Percentiles rank a stretch among this genome's conserved stretches.
Evolutionary conservation across 2,329 filamentous ascomycete species (phyloP).

Genomic region (Fusarium sublunatum): DNA sequence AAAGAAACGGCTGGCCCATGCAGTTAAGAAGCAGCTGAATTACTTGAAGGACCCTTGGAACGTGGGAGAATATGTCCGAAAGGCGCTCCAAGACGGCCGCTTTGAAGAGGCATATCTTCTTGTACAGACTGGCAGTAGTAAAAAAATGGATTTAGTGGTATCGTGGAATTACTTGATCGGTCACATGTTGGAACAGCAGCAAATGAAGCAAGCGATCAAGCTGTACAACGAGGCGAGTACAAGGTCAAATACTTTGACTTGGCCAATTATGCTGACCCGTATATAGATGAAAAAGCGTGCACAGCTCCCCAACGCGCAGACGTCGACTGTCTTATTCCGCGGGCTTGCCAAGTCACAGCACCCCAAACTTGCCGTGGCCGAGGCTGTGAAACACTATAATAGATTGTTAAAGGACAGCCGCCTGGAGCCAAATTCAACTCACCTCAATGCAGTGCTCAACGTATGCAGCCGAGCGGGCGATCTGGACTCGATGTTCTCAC

Average conservation of each 20-base stretch:
- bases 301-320: conserved; percentile 81
- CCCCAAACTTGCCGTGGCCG: conserved; percentile 68
- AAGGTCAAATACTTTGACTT: neutral
- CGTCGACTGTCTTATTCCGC: conserved; percentile 84
- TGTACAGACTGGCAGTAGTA: conserved; percentile 77
- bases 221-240: conserved; percentile 83
- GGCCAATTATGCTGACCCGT: conserved; percentile 28
- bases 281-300: conserved; percentile 91
- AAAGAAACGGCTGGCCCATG: neutral
- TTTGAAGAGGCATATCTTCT: conserved; percentile 75
- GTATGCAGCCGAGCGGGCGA: conserved; percentile 81
- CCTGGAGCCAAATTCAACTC: conserved; percentile 79
- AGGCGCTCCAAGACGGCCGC: conserved; percentile 67
- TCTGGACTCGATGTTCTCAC: conserved; percentile 82
- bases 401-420: conserved; percentile 73
- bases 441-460: conserved; percentile 88
- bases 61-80: conserved; percentile 74
- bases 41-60: conserved; percentile 72
- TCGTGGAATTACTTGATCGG: conserved; percentile 90
- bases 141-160: conserved; percentile 72
- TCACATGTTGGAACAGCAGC: conserved; percentile 71
- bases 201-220: conserved; percentile 75
- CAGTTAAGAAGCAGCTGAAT: neutral
- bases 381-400: conserved; percentile 81
- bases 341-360: conserved; percentile 75